phyloP scores from a whole-genome alignment of 768 basidiomycete genomes.

The Leccinum imitatum region DNA sequence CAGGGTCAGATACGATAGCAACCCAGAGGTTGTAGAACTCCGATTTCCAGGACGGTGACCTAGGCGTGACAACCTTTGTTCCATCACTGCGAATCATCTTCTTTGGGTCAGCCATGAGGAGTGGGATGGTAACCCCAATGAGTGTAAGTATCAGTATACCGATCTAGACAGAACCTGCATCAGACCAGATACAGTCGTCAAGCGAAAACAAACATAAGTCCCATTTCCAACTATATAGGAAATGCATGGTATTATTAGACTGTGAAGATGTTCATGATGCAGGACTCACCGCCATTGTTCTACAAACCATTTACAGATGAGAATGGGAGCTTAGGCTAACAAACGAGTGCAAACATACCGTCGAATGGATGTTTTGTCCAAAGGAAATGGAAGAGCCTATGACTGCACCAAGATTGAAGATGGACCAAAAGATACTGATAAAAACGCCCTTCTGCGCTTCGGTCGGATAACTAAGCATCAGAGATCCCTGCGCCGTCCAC shows the following conservation, averaged over 20 bases:
- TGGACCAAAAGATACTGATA: slow-evolving; percentile 80
- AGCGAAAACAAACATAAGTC: slow-evolving; percentile 59
- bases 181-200: background rate
- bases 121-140: slow-evolving; percentile 64
- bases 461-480: slow-evolving; percentile 83
- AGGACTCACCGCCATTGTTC: slow-evolving; percentile 31
- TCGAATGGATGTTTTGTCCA: slow-evolving; percentile 58
- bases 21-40: slow-evolving; percentile 71
- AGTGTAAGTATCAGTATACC: slow-evolving; percentile 71
- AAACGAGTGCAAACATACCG: background rate
- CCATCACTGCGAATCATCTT: slow-evolving; percentile 77
- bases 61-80: slow-evolving; percentile 57
- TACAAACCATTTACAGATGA: slow-evolving; percentile 7
- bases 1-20: slow-evolving; percentile 66
- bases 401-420: slow-evolving; percentile 84
- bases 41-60: slow-evolving; percentile 74
- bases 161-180: slow-evolving; percentile 47
- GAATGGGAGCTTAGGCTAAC: background rate
- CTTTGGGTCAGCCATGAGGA: slow-evolving; percentile 69
- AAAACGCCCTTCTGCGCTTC: slow-evolving; percentile 74
- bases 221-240: slow-evolving; percentile 55
- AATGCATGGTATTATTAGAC: background rate
- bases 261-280: background rate
- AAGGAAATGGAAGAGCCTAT: slow-evolving; percentile 76
- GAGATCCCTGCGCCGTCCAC: slow-evolving; percentile 83